Conservation (phyloP, 139 green algal species). For the Asterochloris erici region DNA sequence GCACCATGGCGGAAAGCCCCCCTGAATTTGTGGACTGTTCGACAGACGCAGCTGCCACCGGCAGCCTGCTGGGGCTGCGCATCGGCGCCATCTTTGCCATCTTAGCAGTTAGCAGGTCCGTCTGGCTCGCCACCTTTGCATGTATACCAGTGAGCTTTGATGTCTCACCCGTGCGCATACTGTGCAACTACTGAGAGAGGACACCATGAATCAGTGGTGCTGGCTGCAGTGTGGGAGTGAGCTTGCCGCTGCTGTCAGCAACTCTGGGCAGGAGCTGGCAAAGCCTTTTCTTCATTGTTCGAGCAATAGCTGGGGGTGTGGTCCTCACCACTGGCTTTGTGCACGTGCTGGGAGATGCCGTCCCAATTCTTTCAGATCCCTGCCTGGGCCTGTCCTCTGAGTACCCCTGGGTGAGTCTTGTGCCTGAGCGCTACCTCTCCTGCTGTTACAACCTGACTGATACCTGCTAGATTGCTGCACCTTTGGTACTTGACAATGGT, state of each 20-base stretch:
- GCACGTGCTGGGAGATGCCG: constrained; percentile 46
- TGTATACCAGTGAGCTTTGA: not conserved
- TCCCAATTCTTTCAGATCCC: constrained; percentile 17
- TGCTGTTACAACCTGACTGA: not conserved
- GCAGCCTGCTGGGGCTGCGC: constrained; percentile 2
- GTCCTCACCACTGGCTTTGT: constrained; percentile 48
- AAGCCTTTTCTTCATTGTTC: constrained; percentile 15
- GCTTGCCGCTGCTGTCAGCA: not conserved
- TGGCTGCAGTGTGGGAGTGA: constrained; percentile 2
- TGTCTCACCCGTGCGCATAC: not conserved
- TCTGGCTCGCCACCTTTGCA: not conserved
- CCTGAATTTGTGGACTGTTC: too few relatives aligned
- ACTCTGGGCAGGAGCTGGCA: not conserved
- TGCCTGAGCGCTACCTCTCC: not conserved
- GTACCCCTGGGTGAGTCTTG: constrained; percentile 29
- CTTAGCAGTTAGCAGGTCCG: not conserved
- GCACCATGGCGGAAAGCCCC: too few relatives aligned
- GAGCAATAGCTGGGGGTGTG: constrained; percentile 27
- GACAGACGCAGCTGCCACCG: too few relatives aligned
- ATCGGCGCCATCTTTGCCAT: constrained; percentile 12
- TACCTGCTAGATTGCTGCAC: too few relatives aligned
- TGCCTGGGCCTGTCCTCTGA: constrained; percentile 26
- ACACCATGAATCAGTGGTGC: not conserved
- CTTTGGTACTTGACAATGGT: too few relatives aligned
- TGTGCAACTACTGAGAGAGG: not conserved